These are phyloP conservation scores for Penicillium paradoxum DNA, from an alignment of 495 filamentous ascomycete genomes.

Conservation along the genomic window DNA sequence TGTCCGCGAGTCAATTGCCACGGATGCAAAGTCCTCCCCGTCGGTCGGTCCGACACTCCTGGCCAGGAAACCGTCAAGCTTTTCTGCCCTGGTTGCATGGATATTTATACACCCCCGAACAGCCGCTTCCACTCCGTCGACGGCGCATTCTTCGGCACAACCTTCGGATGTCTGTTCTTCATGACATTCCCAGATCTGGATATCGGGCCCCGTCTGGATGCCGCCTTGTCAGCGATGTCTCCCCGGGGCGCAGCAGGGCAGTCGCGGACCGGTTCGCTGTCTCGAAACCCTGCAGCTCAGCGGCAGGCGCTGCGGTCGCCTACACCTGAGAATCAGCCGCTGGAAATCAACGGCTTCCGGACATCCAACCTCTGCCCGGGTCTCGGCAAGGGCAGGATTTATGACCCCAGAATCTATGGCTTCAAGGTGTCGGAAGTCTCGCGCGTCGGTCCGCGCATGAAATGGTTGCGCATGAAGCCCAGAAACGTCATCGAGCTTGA, in stretches of 20 bases:
- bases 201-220: conserved; percentile 45
- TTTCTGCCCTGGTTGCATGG: conserved; percentile 93
- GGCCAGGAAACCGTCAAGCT: conserved; percentile 97
- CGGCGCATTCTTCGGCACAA: conserved; percentile 96
- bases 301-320: conserved; percentile 24
- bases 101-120: conserved; percentile 96
- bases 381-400: conserved; percentile 75
- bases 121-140: conserved; percentile 97
- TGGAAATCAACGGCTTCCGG: conserved; percentile 76
- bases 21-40: conserved; percentile 81
- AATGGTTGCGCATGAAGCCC: conserved; percentile 86
- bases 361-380: conserved; percentile 81
- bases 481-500: conserved; percentile 74
- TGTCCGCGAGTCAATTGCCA: conserved; percentile 90
- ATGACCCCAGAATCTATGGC: conserved; percentile 94
- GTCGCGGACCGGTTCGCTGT: conserved; percentile 28
- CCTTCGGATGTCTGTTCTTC: conserved; percentile 91
- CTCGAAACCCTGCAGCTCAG: conserved; percentile 16
- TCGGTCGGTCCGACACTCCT: conserved; percentile 87
- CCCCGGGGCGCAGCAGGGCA: conserved; percentile 32
- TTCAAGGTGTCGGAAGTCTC: conserved; percentile 89
- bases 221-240: conserved; percentile 26
- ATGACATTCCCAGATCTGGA: conserved; percentile 97
- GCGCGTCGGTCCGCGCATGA: conserved; percentile 86
- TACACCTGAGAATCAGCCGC: conserved; percentile 43